These are phyloP conservation scores for Globomyces sp. DNA, from an alignment of 371 early-diverging fungal species.

Conservation along the genomic window DNA sequence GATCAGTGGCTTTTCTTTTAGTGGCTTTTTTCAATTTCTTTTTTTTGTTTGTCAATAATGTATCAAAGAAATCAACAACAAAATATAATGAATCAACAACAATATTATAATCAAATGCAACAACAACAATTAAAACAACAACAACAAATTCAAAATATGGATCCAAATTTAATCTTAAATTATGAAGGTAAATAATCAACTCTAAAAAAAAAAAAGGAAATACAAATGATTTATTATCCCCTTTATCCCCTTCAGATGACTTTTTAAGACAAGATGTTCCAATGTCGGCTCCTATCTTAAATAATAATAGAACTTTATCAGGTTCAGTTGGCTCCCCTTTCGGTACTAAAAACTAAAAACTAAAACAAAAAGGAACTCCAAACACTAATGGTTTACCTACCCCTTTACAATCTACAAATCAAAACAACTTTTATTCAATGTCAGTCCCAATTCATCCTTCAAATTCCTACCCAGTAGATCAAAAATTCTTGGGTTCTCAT, in stretches of 20 bases:
- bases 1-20: too few relatives aligned
- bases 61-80: too few relatives aligned
- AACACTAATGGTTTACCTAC: too few relatives aligned
- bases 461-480: constrained; percentile 31
- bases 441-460: constrained; percentile 40
- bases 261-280: constrained; percentile 5
- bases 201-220: not conserved
- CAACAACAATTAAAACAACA: constrained; percentile 7
- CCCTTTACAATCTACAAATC: too few relatives aligned
- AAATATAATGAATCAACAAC: not conserved
- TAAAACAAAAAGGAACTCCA: too few relatives aligned
- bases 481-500: constrained; percentile 24
- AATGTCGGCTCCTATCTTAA: constrained; percentile 5
- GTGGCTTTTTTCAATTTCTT: too few relatives aligned
- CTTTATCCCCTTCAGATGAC: constrained; percentile 1
- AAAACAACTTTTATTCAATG: constrained; percentile 31
- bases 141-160: constrained; percentile 6
- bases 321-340: not conserved
- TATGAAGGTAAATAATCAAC: not conserved
- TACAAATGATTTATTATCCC: constrained; percentile 1
- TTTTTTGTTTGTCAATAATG: too few relatives aligned
- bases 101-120: not conserved
- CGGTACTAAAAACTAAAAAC: too few relatives aligned
- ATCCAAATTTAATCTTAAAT: constrained; percentile 6
- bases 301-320: not conserved